Evolutionary conservation across 1,284 basidiomycete species (phyloP).

Genomic region (Marasmius oreades): DNA sequence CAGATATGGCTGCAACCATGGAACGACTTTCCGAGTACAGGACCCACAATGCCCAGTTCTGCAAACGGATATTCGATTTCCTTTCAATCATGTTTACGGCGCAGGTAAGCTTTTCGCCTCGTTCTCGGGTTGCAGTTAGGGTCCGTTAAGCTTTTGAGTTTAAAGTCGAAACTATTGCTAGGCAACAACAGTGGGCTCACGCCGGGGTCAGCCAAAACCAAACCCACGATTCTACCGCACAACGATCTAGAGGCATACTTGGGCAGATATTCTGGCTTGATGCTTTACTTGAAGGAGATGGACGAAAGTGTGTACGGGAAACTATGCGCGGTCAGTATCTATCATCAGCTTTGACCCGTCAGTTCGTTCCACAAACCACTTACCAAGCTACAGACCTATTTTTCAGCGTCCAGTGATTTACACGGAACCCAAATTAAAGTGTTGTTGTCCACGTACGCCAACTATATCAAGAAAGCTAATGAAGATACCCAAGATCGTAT

Average conservation of each 20-base stretch:
- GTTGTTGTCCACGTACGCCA: slow-evolving; percentile 60
- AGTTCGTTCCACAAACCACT: too few relatives aligned
- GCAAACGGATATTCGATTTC: slow-evolving; percentile 87
- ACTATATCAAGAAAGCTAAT: slow-evolving; percentile 57
- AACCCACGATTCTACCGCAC: slow-evolving; percentile 59
- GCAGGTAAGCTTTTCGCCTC: slow-evolving; percentile 46
- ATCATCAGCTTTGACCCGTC: slow-evolving; percentile 5
- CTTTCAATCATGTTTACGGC: slow-evolving; percentile 88
- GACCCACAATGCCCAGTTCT: slow-evolving; percentile 86
- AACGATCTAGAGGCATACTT: slow-evolving; percentile 77
- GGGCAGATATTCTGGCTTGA: slow-evolving; percentile 84
- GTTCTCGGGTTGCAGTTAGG: neutral
- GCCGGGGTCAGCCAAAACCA: slow-evolving; percentile 33
- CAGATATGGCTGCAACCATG: slow-evolving; percentile 93
- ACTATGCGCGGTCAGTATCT: slow-evolving; percentile 73
- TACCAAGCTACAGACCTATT: slow-evolving; percentile 93
- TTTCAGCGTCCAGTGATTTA: slow-evolving; percentile 78
- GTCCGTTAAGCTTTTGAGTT: neutral
- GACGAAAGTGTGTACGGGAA: slow-evolving; percentile 82
- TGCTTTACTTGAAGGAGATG: slow-evolving; percentile 96
- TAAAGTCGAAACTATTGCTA: slow-evolving; percentile 62
- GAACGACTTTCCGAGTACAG: slow-evolving; percentile 88
- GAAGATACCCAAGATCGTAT: slow-evolving; percentile 73
- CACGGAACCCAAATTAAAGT: slow-evolving; percentile 79
- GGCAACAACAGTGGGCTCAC: slow-evolving; percentile 56